Conservation (phyloP, 768 basidiomycete genomes). For the Termitomyces sp. region DNA sequence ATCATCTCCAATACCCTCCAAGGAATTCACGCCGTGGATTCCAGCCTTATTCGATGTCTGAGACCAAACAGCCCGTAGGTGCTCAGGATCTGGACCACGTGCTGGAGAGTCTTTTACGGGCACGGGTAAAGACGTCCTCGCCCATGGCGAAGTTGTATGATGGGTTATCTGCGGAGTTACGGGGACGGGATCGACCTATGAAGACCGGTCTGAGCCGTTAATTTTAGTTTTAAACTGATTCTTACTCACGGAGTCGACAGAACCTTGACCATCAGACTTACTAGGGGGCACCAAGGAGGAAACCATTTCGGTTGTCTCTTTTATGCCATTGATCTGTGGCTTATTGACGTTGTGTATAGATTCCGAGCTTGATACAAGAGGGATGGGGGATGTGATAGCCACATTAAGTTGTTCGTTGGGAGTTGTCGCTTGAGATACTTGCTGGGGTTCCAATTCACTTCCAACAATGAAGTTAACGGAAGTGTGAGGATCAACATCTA, state of each 20-base stretch:
- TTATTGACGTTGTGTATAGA: background rate
- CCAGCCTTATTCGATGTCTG: conserved; percentile 71
- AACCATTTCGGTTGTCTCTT: conserved; percentile 12
- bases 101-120: conserved; percentile 65
- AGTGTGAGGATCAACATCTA: conserved; percentile 42
- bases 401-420: conserved; percentile 21
- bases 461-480: conserved; percentile 73
- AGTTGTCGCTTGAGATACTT: conserved; percentile 17
- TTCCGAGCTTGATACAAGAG: conserved; percentile 1
- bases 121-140: conserved; percentile 51
- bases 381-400: conserved; percentile 15
- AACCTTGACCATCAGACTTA: conserved; percentile 46
- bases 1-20: conserved; percentile 84
- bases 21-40: conserved; percentile 67
- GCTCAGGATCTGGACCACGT: conserved; percentile 76
- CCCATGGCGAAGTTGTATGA: conserved; percentile 44
- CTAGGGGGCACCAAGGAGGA: conserved; percentile 23
- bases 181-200: background rate
- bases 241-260: conserved; percentile 51
- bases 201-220: conserved; percentile 1
- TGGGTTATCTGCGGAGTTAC: conserved; percentile 6
- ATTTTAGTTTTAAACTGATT: background rate
- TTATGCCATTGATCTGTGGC: conserved; percentile 17
- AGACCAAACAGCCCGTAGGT: conserved; percentile 82
- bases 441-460: conserved; percentile 61